A percentile compares a stretch with the other conserved stretches of the same genome.
These are phyloP conservation scores for Rhodotorula graminis DNA, from an alignment of 768 basidiomycete genomes.

Conservation along the genomic window DNA sequence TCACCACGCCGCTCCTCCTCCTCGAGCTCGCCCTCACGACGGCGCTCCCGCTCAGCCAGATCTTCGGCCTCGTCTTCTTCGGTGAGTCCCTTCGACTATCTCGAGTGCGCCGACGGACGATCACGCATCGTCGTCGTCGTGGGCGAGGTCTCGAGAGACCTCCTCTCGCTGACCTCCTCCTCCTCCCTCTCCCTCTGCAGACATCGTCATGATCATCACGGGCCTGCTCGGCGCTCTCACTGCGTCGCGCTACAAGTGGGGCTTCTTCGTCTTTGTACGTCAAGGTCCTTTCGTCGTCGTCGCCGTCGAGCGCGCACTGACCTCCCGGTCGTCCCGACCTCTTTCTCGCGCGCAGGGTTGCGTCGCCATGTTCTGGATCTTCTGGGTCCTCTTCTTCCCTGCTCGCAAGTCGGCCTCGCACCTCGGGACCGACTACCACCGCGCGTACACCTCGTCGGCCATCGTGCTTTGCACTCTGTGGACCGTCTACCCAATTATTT, in stretches of 20 bases:
- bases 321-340: no score
- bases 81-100: background rate
- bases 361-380: constrained; percentile 54
- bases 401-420: constrained; percentile 44
- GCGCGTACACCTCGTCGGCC: constrained; percentile 48
- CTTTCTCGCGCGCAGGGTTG: constrained; percentile 16
- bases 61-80: constrained; percentile 53
- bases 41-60: constrained; percentile 53
- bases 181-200: background rate
- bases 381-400: constrained; percentile 48
- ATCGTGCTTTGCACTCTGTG: constrained; percentile 56
- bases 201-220: constrained; percentile 51
- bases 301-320: no score
- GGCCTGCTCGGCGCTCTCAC: constrained; percentile 56
- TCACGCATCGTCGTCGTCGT: no score
- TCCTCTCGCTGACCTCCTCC: background rate
- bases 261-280: constrained; percentile 54
- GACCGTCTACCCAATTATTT: constrained; percentile 58
- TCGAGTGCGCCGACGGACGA: no score
- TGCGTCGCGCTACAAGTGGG: constrained; percentile 57
- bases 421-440: constrained; percentile 22
- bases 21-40: constrained; percentile 54
- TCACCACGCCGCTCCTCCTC: constrained; percentile 55
- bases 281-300: no score
- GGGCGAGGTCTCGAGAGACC: no score